Conservation (phyloP, 306 rosid genomes). For the Trichosanthes truncata region DNA sequence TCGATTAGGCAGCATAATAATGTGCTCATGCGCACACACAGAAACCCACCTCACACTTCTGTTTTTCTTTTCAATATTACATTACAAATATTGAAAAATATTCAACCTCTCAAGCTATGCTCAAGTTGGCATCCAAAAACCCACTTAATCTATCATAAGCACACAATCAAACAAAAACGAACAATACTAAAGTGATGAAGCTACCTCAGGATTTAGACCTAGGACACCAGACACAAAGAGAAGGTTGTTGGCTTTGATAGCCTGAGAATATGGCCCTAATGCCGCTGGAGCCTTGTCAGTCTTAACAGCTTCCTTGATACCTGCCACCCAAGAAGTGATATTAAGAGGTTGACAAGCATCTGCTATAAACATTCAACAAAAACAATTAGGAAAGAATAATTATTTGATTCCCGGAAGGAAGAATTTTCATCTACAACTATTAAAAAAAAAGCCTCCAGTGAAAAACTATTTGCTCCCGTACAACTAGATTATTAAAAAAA, state of each 20-base stretch:
- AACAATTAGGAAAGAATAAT: background rate
- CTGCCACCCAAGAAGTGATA: conserved; percentile 24
- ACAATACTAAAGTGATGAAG: background rate
- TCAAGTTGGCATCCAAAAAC: background rate
- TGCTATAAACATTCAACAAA: background rate
- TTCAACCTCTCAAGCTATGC: background rate
- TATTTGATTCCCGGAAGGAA: background rate
- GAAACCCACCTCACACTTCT: background rate
- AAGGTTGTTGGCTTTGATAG: conserved; percentile 71
- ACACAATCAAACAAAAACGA: background rate
- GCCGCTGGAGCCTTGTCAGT: conserved; percentile 95
- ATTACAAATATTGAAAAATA: background rate
- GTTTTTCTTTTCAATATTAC: background rate
- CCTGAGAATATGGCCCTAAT: conserved; percentile 94
- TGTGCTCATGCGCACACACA: background rate
- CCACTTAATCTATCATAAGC: background rate
- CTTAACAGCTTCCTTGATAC: conserved; percentile 65
- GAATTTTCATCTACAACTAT: background rate
- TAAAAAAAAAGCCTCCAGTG: background rate
- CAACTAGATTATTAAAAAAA: background rate
- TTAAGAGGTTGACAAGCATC: background rate
- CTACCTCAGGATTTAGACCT: conserved; percentile 88
- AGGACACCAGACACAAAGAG: conserved; percentile 83
- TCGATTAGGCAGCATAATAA: background rate
- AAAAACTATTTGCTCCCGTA: background rate